These are phyloP conservation scores for Carex littledalei DNA, from an alignment of 176 grass and related monocot species.

Conservation along the genomic window DNA sequence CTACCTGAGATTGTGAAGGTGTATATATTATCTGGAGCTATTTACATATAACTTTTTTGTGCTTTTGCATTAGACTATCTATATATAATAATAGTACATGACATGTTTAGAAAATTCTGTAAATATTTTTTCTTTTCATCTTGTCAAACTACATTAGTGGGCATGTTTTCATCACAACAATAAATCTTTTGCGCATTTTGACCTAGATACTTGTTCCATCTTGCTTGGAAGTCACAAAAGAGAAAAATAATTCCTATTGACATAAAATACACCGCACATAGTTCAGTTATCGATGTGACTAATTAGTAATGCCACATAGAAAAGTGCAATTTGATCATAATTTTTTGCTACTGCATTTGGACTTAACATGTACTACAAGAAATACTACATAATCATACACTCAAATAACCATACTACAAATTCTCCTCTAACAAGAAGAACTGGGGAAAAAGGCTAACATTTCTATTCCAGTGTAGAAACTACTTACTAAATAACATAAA, in stretches of 20 bases:
- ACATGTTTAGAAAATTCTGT: background rate
- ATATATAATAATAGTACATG: background rate
- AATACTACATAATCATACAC: background rate
- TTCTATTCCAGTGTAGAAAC: background rate
- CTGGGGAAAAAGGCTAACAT: background rate
- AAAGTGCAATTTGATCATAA: constrained; percentile 7
- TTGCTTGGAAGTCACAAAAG: background rate
- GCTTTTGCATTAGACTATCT: background rate
- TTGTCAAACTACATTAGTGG: background rate
- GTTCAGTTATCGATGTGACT: background rate
- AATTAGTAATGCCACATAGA: background rate
- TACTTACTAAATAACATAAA: background rate
- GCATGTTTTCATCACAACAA: background rate
- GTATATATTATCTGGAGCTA: background rate
- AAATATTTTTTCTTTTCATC: background rate
- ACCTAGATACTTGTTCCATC: constrained; percentile 5
- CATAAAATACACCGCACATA: background rate
- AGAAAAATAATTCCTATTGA: background rate
- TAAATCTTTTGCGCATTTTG: background rate
- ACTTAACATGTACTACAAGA: background rate
- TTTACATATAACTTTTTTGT: background rate
- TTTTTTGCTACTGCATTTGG: background rate
- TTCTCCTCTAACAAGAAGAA: constrained; percentile 6
- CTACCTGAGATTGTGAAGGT: too few relatives aligned
- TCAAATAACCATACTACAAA: background rate